phyloP scores from a whole-genome alignment of 768 basidiomycete species.

The Auriscalpium orientale region DNA sequence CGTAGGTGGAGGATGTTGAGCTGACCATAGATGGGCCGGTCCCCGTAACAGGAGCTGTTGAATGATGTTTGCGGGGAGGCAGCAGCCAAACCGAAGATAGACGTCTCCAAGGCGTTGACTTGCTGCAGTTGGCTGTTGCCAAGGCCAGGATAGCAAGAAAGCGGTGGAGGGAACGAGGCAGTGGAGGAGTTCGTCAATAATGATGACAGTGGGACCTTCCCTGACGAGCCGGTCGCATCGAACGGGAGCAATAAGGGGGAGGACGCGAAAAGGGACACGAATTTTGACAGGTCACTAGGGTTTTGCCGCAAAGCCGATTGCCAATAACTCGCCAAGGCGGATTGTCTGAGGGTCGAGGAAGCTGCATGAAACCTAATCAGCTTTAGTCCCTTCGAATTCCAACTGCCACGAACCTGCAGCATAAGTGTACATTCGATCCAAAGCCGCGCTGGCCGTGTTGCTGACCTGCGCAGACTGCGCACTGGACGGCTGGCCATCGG shows the following conservation, averaged over 20 bases:
- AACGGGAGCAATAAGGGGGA: slow-evolving; percentile 52
- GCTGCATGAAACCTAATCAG: slow-evolving; percentile 29
- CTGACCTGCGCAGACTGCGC: slow-evolving; percentile 40
- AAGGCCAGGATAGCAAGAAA: slow-evolving; percentile 55
- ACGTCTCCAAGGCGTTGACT: slow-evolving; percentile 41
- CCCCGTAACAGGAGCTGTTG: slow-evolving; percentile 43
- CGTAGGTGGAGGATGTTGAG: slow-evolving; percentile 51
- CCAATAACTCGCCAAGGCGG: slow-evolving; percentile 49
- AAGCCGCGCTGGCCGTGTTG: slow-evolving; percentile 26
- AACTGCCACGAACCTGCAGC: slow-evolving; percentile 40
- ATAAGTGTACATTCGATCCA: slow-evolving; percentile 56
- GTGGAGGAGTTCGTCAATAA: slow-evolving; percentile 36
- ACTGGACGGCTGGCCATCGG: slow-evolving; percentile 37
- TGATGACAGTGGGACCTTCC: slow-evolving; percentile 24
- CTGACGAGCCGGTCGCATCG: slow-evolving; percentile 36
- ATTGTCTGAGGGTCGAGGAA: slow-evolving; percentile 44
- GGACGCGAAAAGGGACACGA: slow-evolving; percentile 38
- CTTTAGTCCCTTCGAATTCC: neutral
- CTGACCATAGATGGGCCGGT: slow-evolving; percentile 56
- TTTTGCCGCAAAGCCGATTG: slow-evolving; percentile 40
- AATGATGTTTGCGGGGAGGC: slow-evolving; percentile 30
- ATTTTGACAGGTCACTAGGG: slow-evolving; percentile 33
- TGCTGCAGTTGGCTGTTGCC: slow-evolving; percentile 29
- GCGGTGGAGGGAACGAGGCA: slow-evolving; percentile 47
- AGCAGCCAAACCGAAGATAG: slow-evolving; percentile 42